Conservation (phyloP, 1,284 basidiomycete genomes). For the Takashimella tepidaria region DNA sequence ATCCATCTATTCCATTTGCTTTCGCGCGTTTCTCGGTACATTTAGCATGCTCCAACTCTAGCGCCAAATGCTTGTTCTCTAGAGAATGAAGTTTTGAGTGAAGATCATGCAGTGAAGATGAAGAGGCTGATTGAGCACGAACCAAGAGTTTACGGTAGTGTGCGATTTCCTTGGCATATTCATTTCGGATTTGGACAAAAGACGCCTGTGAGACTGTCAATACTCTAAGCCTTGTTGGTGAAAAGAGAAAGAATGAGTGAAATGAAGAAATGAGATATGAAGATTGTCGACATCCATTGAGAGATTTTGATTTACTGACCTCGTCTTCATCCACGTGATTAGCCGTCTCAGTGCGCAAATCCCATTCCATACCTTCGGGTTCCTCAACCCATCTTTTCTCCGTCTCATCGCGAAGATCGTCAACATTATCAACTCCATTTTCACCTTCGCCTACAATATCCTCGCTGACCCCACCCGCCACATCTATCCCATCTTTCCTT, state of each 20-base stretch:
- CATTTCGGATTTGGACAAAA: neutral
- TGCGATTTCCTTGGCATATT: neutral
- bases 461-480: no score
- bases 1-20: neutral
- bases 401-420: neutral
- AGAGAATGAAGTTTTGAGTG: conserved; percentile 17
- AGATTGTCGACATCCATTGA: no score
- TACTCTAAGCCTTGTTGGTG: no score
- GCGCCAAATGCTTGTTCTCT: conserved; percentile 15
- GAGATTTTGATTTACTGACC: neutral
- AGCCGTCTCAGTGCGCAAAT: neutral
- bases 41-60: conserved; percentile 24
- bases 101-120: conserved; percentile 19
- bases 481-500: no score
- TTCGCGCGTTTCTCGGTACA: conserved; percentile 12
- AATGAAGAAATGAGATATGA: no score
- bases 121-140: conserved; percentile 11
- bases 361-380: neutral
- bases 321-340: neutral
- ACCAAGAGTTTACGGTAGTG: neutral
- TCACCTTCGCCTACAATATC: neutral
- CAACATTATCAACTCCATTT: neutral
- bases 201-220: neutral
- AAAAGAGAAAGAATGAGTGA: no score
- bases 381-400: neutral